Evolutionary conservation across 225 moss, liverwort and hornwort species (phyloP).

Genomic region (Neckera pumila): DNA sequence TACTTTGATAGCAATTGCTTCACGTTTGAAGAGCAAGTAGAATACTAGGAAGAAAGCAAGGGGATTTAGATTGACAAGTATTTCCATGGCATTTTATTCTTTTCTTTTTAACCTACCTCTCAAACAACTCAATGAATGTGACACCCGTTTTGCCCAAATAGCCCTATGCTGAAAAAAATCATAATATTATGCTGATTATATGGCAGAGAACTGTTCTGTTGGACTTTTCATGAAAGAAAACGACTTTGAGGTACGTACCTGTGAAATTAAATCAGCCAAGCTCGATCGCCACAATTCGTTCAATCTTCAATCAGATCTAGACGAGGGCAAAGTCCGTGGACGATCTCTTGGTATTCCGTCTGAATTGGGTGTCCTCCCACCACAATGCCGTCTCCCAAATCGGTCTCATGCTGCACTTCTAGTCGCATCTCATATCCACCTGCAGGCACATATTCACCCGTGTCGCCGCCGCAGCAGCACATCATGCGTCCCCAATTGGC

Average conservation of each 20-base stretch:
- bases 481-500: background rate
- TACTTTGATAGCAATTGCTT: too few relatives aligned
- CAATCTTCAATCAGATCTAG: background rate
- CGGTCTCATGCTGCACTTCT: background rate
- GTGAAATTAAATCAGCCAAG: background rate
- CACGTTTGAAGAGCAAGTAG: background rate
- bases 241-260: background rate
- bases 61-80: background rate
- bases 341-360: background rate
- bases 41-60: background rate
- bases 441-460: too few relatives aligned
- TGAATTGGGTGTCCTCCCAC: background rate
- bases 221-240: too few relatives aligned
- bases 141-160: too few relatives aligned
- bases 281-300: background rate
- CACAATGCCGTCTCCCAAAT: background rate
- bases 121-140: background rate
- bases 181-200: too few relatives aligned
- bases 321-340: background rate
- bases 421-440: background rate
- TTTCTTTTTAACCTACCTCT: background rate
- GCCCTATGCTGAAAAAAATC: too few relatives aligned
- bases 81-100: background rate
- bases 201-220: too few relatives aligned
- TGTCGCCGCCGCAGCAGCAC: background rate